A percentile compares a stretch with the other conserved stretches of the same genome.
phyloP scores from a whole-genome alignment of 1,139 yeast genomes.

The Candida glucosophila region DNA sequence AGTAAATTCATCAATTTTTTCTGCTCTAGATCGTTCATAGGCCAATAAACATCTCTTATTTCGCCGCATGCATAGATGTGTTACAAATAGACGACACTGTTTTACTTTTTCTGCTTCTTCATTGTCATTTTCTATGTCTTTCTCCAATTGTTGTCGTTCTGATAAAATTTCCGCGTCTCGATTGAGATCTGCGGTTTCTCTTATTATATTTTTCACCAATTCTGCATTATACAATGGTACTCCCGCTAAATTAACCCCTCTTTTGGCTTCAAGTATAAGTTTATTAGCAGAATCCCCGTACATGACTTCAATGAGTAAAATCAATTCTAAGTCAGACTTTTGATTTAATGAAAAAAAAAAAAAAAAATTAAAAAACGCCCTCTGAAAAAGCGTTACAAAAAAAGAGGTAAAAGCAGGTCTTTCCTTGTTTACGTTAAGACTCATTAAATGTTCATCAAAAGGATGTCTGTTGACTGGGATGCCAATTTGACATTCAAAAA shows the following conservation, averaged over 20 bases:
- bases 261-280: conserved; percentile 73
- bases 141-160: no score
- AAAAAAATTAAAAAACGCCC: no score
- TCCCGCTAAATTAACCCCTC: conserved; percentile 58
- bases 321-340: no score
- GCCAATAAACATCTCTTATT: conserved; percentile 86
- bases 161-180: conserved; percentile 39
- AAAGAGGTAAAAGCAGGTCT: no score
- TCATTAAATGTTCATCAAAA: no score
- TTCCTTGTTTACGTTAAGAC: no score
- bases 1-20: conserved; percentile 55
- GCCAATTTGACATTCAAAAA: no score
- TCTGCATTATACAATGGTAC: conserved; percentile 73
- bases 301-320: no score
- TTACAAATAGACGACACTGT: conserved; percentile 71
- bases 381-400: no score
- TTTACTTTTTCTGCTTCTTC: conserved; percentile 35
- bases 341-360: no score
- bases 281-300: conserved; percentile 85
- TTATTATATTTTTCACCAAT: conserved; percentile 55
- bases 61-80: conserved; percentile 74
- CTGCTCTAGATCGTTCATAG: conserved; percentile 66
- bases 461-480: no score
- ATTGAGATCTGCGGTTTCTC: conserved; percentile 52
- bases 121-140: conserved; percentile 9